Base-by-base conservation (phyloP, 345 rosid genomes). In the Gossypioides kirkii region DNA sequence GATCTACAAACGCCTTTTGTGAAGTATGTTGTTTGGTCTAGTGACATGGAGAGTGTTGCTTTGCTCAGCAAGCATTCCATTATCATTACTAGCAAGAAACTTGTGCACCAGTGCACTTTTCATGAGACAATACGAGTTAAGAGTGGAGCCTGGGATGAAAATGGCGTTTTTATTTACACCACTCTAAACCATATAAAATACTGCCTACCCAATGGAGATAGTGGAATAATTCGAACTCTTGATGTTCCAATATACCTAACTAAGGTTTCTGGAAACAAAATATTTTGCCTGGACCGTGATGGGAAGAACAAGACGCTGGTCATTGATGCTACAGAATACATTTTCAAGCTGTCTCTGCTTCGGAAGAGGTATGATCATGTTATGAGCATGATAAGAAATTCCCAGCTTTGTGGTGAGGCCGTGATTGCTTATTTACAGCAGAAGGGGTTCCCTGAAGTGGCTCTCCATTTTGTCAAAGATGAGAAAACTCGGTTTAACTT, bases 391-490 rank as follows among this genome's bases (percentile, higher is more conserved):
- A 95, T 95, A 71, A 89, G 83, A 84, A 89, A 86, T 77, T 90
- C 98, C 11, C 92, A 89, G 85, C 98, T 95, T 46, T 92, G 98
- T 77, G 99, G 99, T 61, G 97, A 95, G 82, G 98, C 98, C 49
- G 84, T 95, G 96, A 92, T 95, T 73, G 93, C 99, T 53, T 95
- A 95, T 81, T 83, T 95, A 75, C 99, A 95, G 73, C 98, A 95
- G 79, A 95, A 92, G 77, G 98, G 97, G n/a, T 95, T 95, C 70
- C 99, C 98, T 75, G 99, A 95, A 85, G 98, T 95, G 76, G 99
- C 99, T 73, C 86, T 95, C 49, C 98, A 95, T 80, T 95, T 95
- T 81, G 98, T 95, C 71, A 94, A 91, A 77, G 99, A 92, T 32
- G 98, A 95, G 84, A 89, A 91, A 76, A 90, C 97, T 68, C 87